Percentiles rank a stretch among this genome's conserved stretches.
Evolutionary conservation across 2,329 filamentous ascomycete species (phyloP).

Genomic region (Aureobasidium sp.): DNA sequence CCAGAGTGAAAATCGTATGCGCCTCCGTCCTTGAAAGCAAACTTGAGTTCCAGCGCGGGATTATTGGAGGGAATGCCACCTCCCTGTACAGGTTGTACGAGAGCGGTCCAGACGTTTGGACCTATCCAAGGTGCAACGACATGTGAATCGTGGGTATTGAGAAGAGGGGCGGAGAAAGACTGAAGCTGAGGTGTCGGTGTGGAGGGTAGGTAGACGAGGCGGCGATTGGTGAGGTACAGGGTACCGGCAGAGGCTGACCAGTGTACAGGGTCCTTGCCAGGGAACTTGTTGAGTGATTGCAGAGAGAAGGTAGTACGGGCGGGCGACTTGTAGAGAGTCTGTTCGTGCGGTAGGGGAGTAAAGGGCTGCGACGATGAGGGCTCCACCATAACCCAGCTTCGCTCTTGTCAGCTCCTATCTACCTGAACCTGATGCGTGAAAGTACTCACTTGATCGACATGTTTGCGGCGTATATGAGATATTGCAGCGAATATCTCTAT

Average conservation of each 20-base stretch:
- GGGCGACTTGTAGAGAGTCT: conserved; percentile 69
- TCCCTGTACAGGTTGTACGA: conserved; percentile 70
- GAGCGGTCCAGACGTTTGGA: conserved; percentile 78
- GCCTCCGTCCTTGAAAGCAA: conserved; percentile 92
- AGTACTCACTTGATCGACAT: conserved; percentile 15
- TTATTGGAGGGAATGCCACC: conserved; percentile 72
- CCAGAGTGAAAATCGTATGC: conserved; percentile 80
- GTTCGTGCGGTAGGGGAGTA: conserved; percentile 76
- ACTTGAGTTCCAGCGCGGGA: conserved; percentile 66
- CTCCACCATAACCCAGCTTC: conserved; percentile 87
- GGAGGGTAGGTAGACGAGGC: conserved; percentile 83
- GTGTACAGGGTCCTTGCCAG: conserved; percentile 26
- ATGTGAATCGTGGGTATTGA: conserved; percentile 79
- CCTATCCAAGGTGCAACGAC: conserved; percentile 87
- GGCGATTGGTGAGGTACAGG: conserved; percentile 22
- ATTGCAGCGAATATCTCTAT: background rate
- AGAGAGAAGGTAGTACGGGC: conserved; percentile 69
- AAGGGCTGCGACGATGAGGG: conserved; percentile 47
- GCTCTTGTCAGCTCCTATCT: conserved; percentile 14
- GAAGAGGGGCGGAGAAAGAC: conserved; percentile 81
- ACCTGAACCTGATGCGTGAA: background rate
- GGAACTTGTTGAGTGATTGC: conserved; percentile 53
- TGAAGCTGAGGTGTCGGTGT: conserved; percentile 60
- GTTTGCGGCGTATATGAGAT: background rate
- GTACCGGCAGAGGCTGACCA: conserved; percentile 18